phyloP scores from a whole-genome alignment of 192 early-diverging fungal genomes.

The Glomus cerebriforme region DNA sequence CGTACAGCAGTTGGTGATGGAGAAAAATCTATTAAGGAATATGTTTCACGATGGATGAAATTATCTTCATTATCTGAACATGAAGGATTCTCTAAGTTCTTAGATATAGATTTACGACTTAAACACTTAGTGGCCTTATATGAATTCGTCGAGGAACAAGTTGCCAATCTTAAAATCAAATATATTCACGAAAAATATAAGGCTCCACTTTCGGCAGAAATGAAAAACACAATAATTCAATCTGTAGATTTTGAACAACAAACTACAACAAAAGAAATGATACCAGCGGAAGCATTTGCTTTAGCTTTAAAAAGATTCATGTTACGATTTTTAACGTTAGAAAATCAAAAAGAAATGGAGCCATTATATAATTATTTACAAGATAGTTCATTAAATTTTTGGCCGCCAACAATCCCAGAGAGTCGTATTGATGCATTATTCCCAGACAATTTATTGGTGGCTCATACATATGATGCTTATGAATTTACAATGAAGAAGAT shows the following conservation, averaged over 20 bases:
- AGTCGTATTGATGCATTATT: background rate
- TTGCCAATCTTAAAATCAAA: background rate
- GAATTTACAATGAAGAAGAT: background rate
- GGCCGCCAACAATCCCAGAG: conserved; percentile 1
- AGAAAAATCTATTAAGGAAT: conserved; percentile 25
- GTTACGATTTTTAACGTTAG: conserved; percentile 14
- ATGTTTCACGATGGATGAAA: conserved; percentile 23
- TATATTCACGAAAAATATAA: background rate
- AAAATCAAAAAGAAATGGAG: background rate
- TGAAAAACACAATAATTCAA: too few species aligned
- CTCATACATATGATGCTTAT: conserved; percentile 6
- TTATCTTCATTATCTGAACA: background rate
- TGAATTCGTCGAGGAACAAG: background rate
- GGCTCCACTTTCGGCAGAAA: too few species aligned
- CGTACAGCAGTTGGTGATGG: conserved; percentile 8
- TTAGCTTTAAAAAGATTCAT: conserved; percentile 30
- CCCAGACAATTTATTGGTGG: conserved; percentile 4
- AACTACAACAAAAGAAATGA: background rate
- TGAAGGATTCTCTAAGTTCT: background rate
- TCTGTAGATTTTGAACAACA: too few species aligned
- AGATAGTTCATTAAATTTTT: conserved; percentile 1
- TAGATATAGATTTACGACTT: background rate
- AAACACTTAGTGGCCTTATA: conserved; percentile 20
- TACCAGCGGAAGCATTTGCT: conserved; percentile 28
- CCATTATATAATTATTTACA: background rate